Conservation (phyloP, 1,284 basidiomycete genomes). For the Tilletia caries region DNA sequence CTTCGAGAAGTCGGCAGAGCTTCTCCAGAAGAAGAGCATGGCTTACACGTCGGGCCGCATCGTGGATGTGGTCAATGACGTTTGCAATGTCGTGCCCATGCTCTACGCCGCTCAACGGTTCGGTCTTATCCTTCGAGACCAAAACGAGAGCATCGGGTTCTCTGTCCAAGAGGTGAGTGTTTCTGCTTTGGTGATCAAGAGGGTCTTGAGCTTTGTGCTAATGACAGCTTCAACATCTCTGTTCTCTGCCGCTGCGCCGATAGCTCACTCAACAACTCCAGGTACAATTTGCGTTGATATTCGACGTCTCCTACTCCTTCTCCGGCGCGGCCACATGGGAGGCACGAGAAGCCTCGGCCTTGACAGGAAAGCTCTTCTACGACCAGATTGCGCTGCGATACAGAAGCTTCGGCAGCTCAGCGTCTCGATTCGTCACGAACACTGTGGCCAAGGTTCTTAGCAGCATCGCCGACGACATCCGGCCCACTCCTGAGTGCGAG, state of each 20-base stretch:
- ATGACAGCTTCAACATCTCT: not conserved
- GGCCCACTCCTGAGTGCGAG: slow-evolving; percentile 2
- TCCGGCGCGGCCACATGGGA: slow-evolving; percentile 10
- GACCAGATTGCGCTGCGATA: not conserved
- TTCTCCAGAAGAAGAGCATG: not conserved
- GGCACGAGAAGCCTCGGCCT: slow-evolving; percentile 2
- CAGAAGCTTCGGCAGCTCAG: not conserved
- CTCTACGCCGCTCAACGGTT: slow-evolving; percentile 2
- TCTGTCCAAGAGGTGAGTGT: not conserved
- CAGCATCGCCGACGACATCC: slow-evolving; percentile 1
- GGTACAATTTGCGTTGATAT: slow-evolving; percentile 1
- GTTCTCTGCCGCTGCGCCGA: not conserved
- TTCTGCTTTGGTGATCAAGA: not conserved
- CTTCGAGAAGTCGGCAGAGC: not conserved
- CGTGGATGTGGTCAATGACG: not conserved
- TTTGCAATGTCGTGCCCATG: slow-evolving; percentile 5
- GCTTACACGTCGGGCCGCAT: not conserved
- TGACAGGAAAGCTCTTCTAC: slow-evolving; percentile 1
- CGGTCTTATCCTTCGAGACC: slow-evolving; percentile 1
- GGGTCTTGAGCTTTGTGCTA: not conserved
- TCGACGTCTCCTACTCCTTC: slow-evolving; percentile 11
- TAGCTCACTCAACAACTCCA: slow-evolving; percentile 5
- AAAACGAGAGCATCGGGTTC: not conserved
- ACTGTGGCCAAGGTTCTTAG: not conserved
- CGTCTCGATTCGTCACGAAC: not conserved